Percentiles rank a stretch among this genome's conserved stretches.
Conservation (phyloP, 23 red algal genomes). For the Cyanidiococcus yangmingshanensis region DNA sequence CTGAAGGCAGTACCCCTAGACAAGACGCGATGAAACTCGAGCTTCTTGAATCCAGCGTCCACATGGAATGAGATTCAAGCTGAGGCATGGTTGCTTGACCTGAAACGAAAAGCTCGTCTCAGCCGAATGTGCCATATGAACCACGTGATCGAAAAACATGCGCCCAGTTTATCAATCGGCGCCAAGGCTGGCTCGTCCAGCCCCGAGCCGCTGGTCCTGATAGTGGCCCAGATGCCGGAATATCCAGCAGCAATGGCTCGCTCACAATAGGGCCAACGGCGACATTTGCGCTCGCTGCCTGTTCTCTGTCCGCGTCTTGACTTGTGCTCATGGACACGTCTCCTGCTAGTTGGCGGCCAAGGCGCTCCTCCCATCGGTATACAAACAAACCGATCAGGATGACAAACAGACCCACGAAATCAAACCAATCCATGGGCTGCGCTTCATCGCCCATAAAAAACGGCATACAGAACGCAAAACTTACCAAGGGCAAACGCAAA, state of each 20-base stretch:
- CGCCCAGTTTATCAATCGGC: too few species aligned
- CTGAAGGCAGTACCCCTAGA: too few species aligned
- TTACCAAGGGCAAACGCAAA: constrained; percentile 15
- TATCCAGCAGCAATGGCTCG: not conserved
- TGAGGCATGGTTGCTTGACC: too few species aligned
- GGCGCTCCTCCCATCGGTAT: not conserved
- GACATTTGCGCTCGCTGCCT: not conserved
- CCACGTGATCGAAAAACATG: too few species aligned
- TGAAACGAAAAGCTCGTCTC: too few species aligned
- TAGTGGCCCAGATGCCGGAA: not conserved
- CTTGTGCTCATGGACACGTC: not conserved
- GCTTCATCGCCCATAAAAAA: constrained; percentile 25
- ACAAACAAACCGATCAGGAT: not conserved
- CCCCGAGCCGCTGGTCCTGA: too few species aligned
- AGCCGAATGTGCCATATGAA: too few species aligned
- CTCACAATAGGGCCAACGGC: not conserved
- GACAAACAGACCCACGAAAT: constrained; percentile 19
- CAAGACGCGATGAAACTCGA: too few species aligned
- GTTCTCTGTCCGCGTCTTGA: not conserved
- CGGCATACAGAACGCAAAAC: constrained; percentile 24
- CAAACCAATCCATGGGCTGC: constrained; percentile 17
- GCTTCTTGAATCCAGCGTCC: too few species aligned
- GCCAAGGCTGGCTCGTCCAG: too few species aligned
- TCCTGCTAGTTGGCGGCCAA: not conserved
- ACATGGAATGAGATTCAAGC: too few species aligned